Evolutionary conservation across 345 rosid species (phyloP), one percentile per base, ranked within the genome.

Genomic region (Euphorbia tirucalli): DNA sequence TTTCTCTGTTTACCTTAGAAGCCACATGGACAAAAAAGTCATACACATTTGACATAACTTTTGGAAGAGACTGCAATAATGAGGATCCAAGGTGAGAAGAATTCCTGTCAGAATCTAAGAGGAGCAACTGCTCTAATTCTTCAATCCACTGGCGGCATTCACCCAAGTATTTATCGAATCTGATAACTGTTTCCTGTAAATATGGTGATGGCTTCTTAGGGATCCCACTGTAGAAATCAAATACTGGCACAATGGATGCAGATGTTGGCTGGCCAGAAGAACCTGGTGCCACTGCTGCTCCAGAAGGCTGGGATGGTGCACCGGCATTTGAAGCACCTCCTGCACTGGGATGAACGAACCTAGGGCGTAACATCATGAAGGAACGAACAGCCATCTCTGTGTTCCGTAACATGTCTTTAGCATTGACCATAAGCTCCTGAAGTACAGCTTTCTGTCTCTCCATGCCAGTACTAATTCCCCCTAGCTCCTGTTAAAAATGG

Each of bases 1-100:
- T 41, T 49, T 68, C 39, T 25, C 37, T 68, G 44, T 75, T 78
- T 84, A 95, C 98, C 99, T 95, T 95, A 25, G 97, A 92, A 82
- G 99, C 98, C 64, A 89, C 94, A 78, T 92, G 97, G 74, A 95
- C 90, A 84, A 93, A 92, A 83, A 89, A 87, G 81, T 86, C 91
- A 55, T 95, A 96, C 70, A 89, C 90, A 80, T 95, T 90, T 81
- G 90, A 84, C 89, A 95, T 89, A 71, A 95, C 90, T 79, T 88
- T 83, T 1, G 98, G 99, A 78, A 95, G 96, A 81, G 98, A 88
- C 71, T 85, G 93, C 78, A 90, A 76, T 73, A 89, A 77, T 37
- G 92, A 83, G 24, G 90, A 85, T 73, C 86, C 79, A 11, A 79
- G 80, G 72, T 71, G 75, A 25, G 86, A 77, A 68, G 72, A 84